These are phyloP conservation scores for Verticillium albo-atrum DNA, from an alignment of 2,329 filamentous ascomycete genomes.

Conservation along the genomic window DNA sequence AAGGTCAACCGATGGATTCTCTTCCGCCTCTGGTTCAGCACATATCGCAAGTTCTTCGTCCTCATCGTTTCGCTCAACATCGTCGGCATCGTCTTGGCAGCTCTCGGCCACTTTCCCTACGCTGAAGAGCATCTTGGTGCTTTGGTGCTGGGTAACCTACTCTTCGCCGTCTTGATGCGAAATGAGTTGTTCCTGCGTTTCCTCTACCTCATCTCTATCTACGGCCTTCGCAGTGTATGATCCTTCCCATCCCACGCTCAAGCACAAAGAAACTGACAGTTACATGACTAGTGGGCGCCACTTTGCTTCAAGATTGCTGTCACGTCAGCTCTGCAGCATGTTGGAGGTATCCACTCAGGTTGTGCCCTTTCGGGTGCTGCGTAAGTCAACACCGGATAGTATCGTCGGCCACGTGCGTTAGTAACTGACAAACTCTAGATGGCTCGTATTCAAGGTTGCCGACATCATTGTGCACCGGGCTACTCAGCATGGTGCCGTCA, in stretches of 20 bases:
- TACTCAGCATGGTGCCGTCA: constrained; percentile 26
- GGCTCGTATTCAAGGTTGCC: constrained; percentile 33
- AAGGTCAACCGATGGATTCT: constrained; percentile 26
- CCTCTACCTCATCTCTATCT: constrained; percentile 30
- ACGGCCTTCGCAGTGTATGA: constrained; percentile 29
- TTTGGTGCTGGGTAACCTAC: constrained; percentile 32
- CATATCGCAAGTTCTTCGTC: constrained; percentile 34
- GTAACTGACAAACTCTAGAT: constrained; percentile 16
- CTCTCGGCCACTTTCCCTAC: constrained; percentile 26
- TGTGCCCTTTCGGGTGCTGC: constrained; percentile 32
- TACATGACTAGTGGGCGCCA: constrained; percentile 28
- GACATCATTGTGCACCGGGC: constrained; percentile 27
- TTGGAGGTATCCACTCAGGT: constrained; percentile 36
- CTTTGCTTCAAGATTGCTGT: constrained; percentile 26
- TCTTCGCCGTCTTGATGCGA: constrained; percentile 32
- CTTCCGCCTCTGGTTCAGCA: constrained; percentile 34
- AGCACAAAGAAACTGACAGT: constrained; percentile 18
- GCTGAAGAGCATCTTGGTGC: constrained; percentile 31
- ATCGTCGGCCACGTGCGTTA: background rate
- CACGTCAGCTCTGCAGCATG: constrained; percentile 32
- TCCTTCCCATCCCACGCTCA: background rate
- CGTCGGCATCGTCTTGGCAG: constrained; percentile 27
- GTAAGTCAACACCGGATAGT: constrained; percentile 17
- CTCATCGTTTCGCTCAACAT: constrained; percentile 30
- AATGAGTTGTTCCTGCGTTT: constrained; percentile 33